Percentiles rank a stretch among this genome's conserved stretches.
phyloP scores from a whole-genome alignment of 495 filamentous ascomycete genomes.

The Evernia prunastri region DNA sequence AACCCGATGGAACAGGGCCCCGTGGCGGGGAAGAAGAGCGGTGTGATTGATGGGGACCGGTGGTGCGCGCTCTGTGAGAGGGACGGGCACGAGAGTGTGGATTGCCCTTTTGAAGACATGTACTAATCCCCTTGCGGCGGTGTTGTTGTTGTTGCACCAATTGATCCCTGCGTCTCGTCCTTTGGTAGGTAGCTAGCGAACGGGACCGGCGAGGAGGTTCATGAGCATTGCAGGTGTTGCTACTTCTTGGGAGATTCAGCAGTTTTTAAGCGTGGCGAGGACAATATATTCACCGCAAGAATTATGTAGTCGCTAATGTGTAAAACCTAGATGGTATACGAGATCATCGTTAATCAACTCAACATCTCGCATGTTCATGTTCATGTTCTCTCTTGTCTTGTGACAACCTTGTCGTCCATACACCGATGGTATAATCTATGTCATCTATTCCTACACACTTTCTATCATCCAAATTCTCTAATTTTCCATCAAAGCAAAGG shows the following conservation, averaged over 20 bases:
- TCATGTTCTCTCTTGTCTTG: too few species aligned
- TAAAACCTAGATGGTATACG: background rate
- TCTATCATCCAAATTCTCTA: background rate
- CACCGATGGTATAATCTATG: background rate
- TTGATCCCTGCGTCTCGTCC: background rate
- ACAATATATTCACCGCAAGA: background rate
- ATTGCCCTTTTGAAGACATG: slow-evolving; percentile 83
- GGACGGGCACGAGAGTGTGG: slow-evolving; percentile 91
- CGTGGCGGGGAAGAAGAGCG: slow-evolving; percentile 73
- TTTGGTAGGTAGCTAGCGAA: background rate
- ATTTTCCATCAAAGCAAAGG: slow-evolving; percentile 46
- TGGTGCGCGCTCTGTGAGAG: slow-evolving; percentile 98
- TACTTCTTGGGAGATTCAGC: background rate
- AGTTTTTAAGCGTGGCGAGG: background rate
- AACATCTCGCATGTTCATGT: background rate
- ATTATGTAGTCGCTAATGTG: background rate
- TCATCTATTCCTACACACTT: background rate
- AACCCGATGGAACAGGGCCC: slow-evolving; percentile 64
- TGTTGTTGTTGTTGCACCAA: background rate
- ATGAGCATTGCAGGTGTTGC: slow-evolving; percentile 13
- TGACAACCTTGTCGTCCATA: background rate
- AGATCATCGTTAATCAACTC: background rate
- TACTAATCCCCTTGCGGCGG: background rate
- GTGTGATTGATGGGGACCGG: slow-evolving; percentile 71
- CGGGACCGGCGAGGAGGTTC: background rate